phyloP scores from a whole-genome alignment of 2,329 filamentous ascomycete species.

The Rhynchosporium secalis region DNA sequence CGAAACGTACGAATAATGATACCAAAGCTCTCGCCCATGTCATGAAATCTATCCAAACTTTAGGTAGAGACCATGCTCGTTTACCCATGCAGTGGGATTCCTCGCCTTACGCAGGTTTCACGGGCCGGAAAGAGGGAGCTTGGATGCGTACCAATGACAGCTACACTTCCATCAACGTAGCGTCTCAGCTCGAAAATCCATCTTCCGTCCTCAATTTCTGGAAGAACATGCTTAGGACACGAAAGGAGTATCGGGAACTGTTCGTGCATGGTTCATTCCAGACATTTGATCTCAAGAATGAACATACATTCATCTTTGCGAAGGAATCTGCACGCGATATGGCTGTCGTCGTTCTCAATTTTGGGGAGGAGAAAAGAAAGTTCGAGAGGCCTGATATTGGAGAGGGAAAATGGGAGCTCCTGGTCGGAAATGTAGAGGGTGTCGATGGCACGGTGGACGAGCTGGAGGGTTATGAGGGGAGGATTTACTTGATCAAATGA shows the following conservation, averaged over 20 bases:
- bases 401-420: slow-evolving; percentile 35
- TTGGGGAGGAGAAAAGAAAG: slow-evolving; percentile 43
- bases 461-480: slow-evolving; percentile 40
- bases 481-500: slow-evolving; percentile 36
- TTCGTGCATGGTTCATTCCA: slow-evolving; percentile 63
- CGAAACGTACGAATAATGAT: slow-evolving; percentile 39
- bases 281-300: slow-evolving; percentile 49
- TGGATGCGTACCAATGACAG: slow-evolving; percentile 63
- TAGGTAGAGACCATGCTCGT: slow-evolving; percentile 66
- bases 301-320: slow-evolving; percentile 48
- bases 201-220: slow-evolving; percentile 36
- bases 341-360: slow-evolving; percentile 49
- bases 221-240: slow-evolving; percentile 34
- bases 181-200: slow-evolving; percentile 45
- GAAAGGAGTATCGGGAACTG: slow-evolving; percentile 54
- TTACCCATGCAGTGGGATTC: slow-evolving; percentile 67
- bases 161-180: slow-evolving; percentile 55
- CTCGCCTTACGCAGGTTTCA: slow-evolving; percentile 61
- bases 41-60: slow-evolving; percentile 40
- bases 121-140: slow-evolving; percentile 48
- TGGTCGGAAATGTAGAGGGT: slow-evolving; percentile 16
- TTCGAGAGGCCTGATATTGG: slow-evolving; percentile 27
- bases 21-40: slow-evolving; percentile 47
- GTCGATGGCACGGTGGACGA: slow-evolving; percentile 26
- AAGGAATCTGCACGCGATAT: slow-evolving; percentile 41